Base-by-base conservation (phyloP, 139 green algal genomes). In the Axilococcus clingmanii region DNA sequence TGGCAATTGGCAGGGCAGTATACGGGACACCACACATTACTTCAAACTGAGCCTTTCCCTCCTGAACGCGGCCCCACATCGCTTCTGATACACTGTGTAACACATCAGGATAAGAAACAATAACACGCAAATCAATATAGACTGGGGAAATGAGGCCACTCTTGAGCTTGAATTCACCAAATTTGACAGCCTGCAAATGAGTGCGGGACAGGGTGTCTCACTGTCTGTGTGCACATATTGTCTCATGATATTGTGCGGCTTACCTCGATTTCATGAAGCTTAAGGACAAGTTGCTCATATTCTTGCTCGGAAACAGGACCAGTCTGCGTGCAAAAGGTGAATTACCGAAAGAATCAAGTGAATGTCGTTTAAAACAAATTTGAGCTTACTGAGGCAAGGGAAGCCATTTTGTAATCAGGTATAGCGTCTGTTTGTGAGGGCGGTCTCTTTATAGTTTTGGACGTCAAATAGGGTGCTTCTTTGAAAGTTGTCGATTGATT, bases 91-190 rank as follows among this genome's bases (percentile, higher is more conserved):
- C 86, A 55, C 80, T 61, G 42, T 78, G 72, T 25, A 99, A 69
- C 11, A 99, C 72, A n/a, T 93, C 79, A 14, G 92, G 92, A 69
- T 97, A 96, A 0, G 88, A 97, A 15, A 99, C 92, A 45, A 99
- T 97, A 29, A 97, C 78, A 7, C 92, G 83, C 38, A 99, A 76
- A 72, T 99, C 92, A 22, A 99, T 77, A 61, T 99, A 99, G 19
- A 99, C 85, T 3, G 92, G 92, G 3, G 85, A 96, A 23, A 88
- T 76, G 22, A 99, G 66, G 11, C 92, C 92, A 52, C 81, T 94
- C 70, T 99, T 99, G 4, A 99, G 80, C 62, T 91, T 97, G 76
- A 99, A 99, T 47, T 90, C 76, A 22, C 92, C 92, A 76, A 99
- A 98, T 67, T 99, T 99, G 35, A 99, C 84, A 1, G 92, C 92